Percentiles rank a stretch among this genome's conserved stretches.
These are phyloP conservation scores for Tilletia setariae DNA, from an alignment of 1,284 basidiomycete genomes.

Conservation along the genomic window DNA sequence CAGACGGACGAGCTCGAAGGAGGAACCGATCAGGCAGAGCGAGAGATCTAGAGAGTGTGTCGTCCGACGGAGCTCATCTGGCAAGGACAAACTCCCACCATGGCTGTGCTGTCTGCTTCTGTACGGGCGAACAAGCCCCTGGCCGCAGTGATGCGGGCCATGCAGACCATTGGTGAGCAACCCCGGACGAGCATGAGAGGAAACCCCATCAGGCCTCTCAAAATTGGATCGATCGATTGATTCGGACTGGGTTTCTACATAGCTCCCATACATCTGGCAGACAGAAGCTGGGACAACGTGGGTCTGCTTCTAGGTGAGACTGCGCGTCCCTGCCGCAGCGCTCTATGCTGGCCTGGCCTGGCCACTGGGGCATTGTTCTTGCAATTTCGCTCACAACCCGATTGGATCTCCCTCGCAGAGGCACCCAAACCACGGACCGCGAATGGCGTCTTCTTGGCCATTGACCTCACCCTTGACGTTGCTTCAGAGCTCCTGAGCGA, in stretches of 20 bases:
- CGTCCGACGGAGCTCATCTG: background rate
- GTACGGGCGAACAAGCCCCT: slow-evolving; percentile 12
- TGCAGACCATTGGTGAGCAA: slow-evolving; percentile 13
- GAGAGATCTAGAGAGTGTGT: background rate
- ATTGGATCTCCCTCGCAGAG: too few relatives aligned
- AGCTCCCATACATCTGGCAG: slow-evolving; percentile 45
- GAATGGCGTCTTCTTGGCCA: slow-evolving; percentile 42
- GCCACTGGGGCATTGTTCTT: too few relatives aligned
- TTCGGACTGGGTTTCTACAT: background rate
- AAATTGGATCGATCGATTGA: background rate
- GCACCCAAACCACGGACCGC: slow-evolving; percentile 21
- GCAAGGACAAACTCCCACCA: background rate
- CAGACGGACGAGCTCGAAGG: too few relatives aligned
- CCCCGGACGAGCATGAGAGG: background rate
- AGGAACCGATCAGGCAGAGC: too few relatives aligned
- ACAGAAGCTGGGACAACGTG: slow-evolving; percentile 49
- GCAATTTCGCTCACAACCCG: too few relatives aligned
- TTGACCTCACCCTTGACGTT: slow-evolving; percentile 48
- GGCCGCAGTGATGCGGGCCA: slow-evolving; percentile 7
- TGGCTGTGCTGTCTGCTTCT: slow-evolving; percentile 9
- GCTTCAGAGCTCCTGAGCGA: slow-evolving; percentile 44
- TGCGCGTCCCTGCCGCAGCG: background rate
- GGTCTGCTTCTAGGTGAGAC: slow-evolving; percentile 39
- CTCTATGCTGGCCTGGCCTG: too few relatives aligned
- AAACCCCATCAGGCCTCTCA: background rate